A percentile compares a stretch with the other conserved stretches of the same genome.
These are phyloP conservation scores for Rhizophagus prolifer DNA, from an alignment of 192 early-diverging fungal genomes.

Conservation along the genomic window DNA sequence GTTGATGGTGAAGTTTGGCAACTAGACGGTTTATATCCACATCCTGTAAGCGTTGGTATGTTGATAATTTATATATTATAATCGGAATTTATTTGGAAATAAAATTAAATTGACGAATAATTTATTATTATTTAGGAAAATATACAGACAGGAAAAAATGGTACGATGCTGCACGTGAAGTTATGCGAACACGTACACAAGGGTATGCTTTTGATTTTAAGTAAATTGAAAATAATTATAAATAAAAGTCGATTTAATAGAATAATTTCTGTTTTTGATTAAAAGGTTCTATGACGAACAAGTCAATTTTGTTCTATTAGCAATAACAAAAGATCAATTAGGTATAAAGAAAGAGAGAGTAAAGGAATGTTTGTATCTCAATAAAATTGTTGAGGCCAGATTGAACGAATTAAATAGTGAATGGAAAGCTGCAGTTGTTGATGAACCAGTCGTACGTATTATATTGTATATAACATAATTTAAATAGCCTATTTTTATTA, in stretches of 20 bases:
- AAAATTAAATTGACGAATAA: background rate
- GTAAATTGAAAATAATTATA: background rate
- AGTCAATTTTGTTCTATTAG: constrained; percentile 57
- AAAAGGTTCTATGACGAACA: constrained; percentile 31
- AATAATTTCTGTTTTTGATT: background rate
- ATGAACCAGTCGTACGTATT: background rate
- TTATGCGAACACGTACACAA: background rate
- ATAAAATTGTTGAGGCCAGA: constrained; percentile 31
- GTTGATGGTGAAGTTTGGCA: constrained; percentile 20
- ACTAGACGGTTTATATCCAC: constrained; percentile 11
- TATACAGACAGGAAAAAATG: constrained; percentile 7
- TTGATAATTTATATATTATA: too few species aligned
- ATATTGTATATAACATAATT: too few species aligned
- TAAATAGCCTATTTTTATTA: background rate
- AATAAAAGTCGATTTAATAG: background rate
- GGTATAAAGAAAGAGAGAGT: constrained; percentile 24
- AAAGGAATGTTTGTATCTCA: constrained; percentile 29
- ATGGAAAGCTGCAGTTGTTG: constrained; percentile 41
- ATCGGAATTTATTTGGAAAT: background rate
- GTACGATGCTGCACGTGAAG: constrained; percentile 17
- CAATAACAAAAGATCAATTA: constrained; percentile 37
- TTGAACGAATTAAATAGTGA: constrained; percentile 32
- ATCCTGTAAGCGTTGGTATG: constrained; percentile 50
- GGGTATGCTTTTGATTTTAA: background rate
- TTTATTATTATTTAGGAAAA: constrained; percentile 21